A percentile compares a stretch with the other conserved stretches of the same genome.
Conservation (phyloP, 1,284 basidiomycete species). For the Rhodotorula glutinis region DNA sequence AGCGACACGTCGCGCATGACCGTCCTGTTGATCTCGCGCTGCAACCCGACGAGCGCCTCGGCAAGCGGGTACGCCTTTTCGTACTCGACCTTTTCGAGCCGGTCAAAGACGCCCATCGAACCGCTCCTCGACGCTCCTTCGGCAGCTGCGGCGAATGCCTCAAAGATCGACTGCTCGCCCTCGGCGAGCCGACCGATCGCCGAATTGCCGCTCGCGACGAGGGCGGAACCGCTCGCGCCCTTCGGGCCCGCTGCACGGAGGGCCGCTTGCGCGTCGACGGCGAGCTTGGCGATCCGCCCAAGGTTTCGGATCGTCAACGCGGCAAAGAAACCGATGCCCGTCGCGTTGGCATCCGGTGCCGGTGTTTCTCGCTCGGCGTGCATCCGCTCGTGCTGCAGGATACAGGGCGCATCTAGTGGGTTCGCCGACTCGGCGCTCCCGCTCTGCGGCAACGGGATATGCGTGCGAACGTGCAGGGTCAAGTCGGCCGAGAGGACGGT, state of each 20-base stretch:
- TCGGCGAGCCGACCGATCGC: conserved; percentile 26
- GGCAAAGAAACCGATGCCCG: conserved; percentile 21
- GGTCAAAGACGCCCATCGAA: conserved; percentile 16
- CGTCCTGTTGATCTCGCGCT: conserved; percentile 15
- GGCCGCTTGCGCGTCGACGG: conserved; percentile 12
- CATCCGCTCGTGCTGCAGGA: conserved; percentile 25
- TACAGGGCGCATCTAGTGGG: conserved; percentile 13
- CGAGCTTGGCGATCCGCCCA: conserved; percentile 30
- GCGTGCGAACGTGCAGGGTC: conserved; percentile 35
- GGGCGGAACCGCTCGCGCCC: conserved; percentile 3
- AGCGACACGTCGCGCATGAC: conserved; percentile 31
- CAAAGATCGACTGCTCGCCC: conserved; percentile 34
- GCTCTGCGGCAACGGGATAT: conserved; percentile 20
- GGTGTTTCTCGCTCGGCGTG: conserved; percentile 27
- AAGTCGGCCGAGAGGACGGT: conserved; percentile 17
- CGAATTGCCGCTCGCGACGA: conserved; percentile 26
- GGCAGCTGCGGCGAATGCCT: conserved; percentile 28
- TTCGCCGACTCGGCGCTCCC: neutral
- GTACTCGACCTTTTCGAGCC: conserved; percentile 35
- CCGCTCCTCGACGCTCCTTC: conserved; percentile 11
- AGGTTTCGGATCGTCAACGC: conserved; percentile 39
- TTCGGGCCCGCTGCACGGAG: neutral
- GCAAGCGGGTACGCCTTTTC: conserved; percentile 12
- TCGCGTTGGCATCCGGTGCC: conserved; percentile 10
- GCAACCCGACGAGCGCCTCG: conserved; percentile 21